Conservation (phyloP, 768 basidiomycete genomes). For the Russula vinacea region DNA sequence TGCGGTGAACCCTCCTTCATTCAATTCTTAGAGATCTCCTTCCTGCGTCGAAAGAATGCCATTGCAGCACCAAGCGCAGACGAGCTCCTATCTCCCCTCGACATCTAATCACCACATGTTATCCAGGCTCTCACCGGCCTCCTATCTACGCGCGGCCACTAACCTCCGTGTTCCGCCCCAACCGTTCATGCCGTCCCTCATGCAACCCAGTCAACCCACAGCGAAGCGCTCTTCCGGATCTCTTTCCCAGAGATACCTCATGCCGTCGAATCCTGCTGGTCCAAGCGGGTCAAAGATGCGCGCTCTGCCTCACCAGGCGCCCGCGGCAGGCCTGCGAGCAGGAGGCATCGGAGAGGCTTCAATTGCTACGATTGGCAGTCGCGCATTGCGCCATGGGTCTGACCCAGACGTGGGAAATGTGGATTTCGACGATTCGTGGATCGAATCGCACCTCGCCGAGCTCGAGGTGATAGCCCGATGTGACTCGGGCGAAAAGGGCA, state of each 20-base stretch:
- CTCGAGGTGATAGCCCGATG: neutral
- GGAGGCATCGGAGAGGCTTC: neutral
- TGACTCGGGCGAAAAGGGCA: neutral
- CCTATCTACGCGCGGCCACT: neutral
- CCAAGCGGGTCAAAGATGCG: neutral
- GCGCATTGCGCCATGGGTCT: neutral
- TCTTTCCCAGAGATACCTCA: neutral
- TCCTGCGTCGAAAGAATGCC: neutral
- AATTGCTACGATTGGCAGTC: neutral
- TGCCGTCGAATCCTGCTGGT: neutral
- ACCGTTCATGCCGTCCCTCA: neutral
- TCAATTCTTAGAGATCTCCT: no score
- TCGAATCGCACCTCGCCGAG: neutral
- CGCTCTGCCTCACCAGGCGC: neutral
- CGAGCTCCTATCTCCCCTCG: neutral
- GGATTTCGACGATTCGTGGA: neutral
- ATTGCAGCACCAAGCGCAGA: neutral
- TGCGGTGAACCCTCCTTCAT: neutral
- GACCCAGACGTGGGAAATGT: neutral
- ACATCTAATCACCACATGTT: neutral
- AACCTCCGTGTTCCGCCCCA: neutral
- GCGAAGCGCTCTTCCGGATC: neutral
- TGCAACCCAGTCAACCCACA: neutral
- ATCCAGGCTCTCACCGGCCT: neutral
- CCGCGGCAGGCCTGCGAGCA: neutral